Conservation (phyloP, 805 yeast species). For the Ogataea sp. region DNA sequence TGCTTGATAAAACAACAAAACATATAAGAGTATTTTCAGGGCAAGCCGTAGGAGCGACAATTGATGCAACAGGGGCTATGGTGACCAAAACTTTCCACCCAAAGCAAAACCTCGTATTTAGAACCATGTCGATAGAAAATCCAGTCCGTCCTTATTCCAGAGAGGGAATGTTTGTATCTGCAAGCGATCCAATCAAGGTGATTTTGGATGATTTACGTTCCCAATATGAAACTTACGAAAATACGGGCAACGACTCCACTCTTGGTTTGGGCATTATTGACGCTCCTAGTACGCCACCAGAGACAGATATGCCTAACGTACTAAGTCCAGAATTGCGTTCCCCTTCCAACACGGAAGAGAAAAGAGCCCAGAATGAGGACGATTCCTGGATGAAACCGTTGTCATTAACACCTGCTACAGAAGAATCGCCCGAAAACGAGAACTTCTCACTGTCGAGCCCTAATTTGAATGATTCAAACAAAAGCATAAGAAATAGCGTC, state of each 20-base stretch:
- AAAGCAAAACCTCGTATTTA: slow-evolving; percentile 18
- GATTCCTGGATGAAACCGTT: slow-evolving; percentile 15
- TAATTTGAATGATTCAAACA: background rate
- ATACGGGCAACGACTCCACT: too few relatives aligned
- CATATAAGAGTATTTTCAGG: slow-evolving; percentile 17
- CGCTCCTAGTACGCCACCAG: background rate
- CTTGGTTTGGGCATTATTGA: too few relatives aligned
- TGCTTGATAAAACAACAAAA: slow-evolving; percentile 23
- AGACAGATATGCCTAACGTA: background rate
- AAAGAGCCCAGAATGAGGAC: slow-evolving; percentile 2
- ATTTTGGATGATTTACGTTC: slow-evolving; percentile 7
- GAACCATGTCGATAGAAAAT: slow-evolving; percentile 22
- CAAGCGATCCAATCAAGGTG: slow-evolving; percentile 22
- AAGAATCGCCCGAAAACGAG: background rate
- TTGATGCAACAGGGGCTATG: slow-evolving; percentile 20
- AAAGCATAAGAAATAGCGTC: too few relatives aligned
- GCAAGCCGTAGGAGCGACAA: slow-evolving; percentile 19
- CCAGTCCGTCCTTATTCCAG: slow-evolving; percentile 26
- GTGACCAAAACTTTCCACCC: slow-evolving; percentile 25
- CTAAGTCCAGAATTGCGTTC: background rate
- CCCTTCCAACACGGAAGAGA: background rate
- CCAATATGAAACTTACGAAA: background rate
- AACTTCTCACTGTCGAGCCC: background rate
- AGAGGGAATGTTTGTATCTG: slow-evolving; percentile 24
- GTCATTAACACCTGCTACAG: slow-evolving; percentile 5